A percentile compares a stretch with the other conserved stretches of the same genome.
These are phyloP conservation scores for Thozetella sp. DNA, from an alignment of 495 filamentous ascomycete species.

Conservation along the genomic window DNA sequence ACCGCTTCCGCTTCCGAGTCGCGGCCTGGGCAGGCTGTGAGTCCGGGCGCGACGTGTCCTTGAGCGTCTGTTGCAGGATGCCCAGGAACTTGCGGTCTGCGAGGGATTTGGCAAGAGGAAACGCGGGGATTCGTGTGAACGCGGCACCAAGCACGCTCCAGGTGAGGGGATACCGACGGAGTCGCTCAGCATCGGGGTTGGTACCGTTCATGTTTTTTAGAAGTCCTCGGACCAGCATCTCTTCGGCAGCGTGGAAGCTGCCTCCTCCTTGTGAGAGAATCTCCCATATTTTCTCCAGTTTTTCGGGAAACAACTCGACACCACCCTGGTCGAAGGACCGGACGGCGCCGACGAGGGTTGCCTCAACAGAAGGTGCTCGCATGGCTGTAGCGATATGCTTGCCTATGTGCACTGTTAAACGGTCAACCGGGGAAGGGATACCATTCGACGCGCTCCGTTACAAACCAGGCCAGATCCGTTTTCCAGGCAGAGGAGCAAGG, in stretches of 20 bases:
- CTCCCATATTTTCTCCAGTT: slow-evolving; percentile 36
- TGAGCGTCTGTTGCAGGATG: slow-evolving; percentile 39
- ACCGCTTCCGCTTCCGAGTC: slow-evolving; percentile 37
- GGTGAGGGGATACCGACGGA: slow-evolving; percentile 42
- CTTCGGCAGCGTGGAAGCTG: slow-evolving; percentile 45
- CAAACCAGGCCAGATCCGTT: too few relatives aligned
- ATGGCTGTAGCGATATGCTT: slow-evolving; percentile 8
- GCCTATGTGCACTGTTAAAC: too few relatives aligned
- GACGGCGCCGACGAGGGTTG: slow-evolving; percentile 21
- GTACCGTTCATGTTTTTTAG: slow-evolving; percentile 47
- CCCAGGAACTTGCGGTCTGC: slow-evolving; percentile 41
- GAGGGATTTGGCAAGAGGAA: slow-evolving; percentile 44
- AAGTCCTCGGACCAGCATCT: slow-evolving; percentile 48
- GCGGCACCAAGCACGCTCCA: slow-evolving; percentile 42
- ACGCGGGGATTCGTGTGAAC: slow-evolving; percentile 40
- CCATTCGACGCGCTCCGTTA: too few relatives aligned
- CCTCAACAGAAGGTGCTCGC: slow-evolving; percentile 10
- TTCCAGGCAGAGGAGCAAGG: too few relatives aligned
- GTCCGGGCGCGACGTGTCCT: slow-evolving; percentile 36
- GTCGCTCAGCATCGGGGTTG: slow-evolving; percentile 36
- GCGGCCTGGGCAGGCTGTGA: slow-evolving; percentile 4
- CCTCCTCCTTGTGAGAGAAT: slow-evolving; percentile 26
- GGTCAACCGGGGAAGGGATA: too few relatives aligned
- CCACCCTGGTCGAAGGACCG: slow-evolving; percentile 38
- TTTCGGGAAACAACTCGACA: slow-evolving; percentile 33